Base-by-base conservation (phyloP, 2,329 filamentous ascomycete genomes). In the Purpureocillium lavendulum region DNA sequence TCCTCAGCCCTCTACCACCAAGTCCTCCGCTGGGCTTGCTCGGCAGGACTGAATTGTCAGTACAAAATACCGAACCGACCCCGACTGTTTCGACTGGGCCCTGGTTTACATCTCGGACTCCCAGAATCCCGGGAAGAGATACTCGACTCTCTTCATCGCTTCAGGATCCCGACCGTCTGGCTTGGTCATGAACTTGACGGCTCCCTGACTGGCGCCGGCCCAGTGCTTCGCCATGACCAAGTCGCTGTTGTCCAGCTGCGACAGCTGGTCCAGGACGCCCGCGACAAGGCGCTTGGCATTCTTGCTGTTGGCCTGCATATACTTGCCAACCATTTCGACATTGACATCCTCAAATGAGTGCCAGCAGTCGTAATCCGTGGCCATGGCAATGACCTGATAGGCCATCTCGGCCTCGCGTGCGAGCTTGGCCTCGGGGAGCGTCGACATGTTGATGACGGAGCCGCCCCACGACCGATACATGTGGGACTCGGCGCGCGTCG, bases 341-440 rank as follows among this genome's bases (percentile, higher is more conserved):
- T 88, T 89, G 46, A 98, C 92, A 48, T 85, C 86, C 42, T 80
- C 84, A 36, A 75, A 76, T 15, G 76, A 80, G 58, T 89, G 84
- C 92, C 92, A 98, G 78, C 90, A 97, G 70, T 98, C 92, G 63
- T 98, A 98, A 70, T 98, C 92, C 21, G 92, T 98, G 28, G 87
- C 87, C 92, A 98, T 98, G 73, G 90, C 95, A 56, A 98, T 94
- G 77, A 96, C 94, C 69, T 94, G 88, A 65, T 97, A 97, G 29
- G 84, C 84, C 52, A 98, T 84, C 70, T 98, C 92, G 17, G 92
- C 92, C 69, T 98, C 92, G 39, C 87, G 82, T 9, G 92, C 92
- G 15, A 98, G 80, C 73, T 98, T 98, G 36, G 90, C 85, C 68
- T 98, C 92, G 15, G 92, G 92, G 13, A 98, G 75, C 12, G 83